These are phyloP conservation scores for Hysterium pulicare DNA, from an alignment of 2,329 filamentous ascomycete genomes.

Conservation along the genomic window DNA sequence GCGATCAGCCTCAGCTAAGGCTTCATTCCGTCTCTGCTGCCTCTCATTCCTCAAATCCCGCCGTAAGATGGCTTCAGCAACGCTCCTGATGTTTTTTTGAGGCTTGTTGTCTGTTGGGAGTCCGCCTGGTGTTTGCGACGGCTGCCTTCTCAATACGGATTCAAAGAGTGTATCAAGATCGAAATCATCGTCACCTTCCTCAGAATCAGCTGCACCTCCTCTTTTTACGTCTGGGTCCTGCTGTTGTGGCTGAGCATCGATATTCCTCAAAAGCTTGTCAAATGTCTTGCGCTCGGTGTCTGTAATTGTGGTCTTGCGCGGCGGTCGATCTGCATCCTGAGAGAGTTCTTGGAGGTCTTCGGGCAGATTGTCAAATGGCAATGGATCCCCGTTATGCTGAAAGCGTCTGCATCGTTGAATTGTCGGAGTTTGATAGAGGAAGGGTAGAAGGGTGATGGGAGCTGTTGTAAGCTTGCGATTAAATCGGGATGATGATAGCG, in stretches of 20 bases:
- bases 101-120: not conserved
- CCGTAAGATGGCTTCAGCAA: not conserved
- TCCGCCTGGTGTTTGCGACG: not conserved
- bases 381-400: constrained; percentile 28
- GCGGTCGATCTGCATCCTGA: not conserved
- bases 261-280: constrained; percentile 30
- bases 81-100: not conserved
- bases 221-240: not conserved
- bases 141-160: not conserved
- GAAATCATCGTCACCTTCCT: not conserved
- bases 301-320: constrained; percentile 33
- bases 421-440: constrained; percentile 70
- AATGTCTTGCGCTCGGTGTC: constrained; percentile 34
- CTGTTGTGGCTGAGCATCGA: constrained; percentile 16
- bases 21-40: not conserved
- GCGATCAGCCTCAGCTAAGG: not conserved
- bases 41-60: not conserved
- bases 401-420: constrained; percentile 42
- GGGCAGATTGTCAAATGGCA: constrained; percentile 51
- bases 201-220: not conserved
- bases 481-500: constrained; percentile 26
- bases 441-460: constrained; percentile 53
- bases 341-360: constrained; percentile 12
- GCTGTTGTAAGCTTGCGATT: constrained; percentile 17
- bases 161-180: not conserved